Evolutionary conservation across 2,329 filamentous ascomycete genomes (phyloP).

Genomic region (Thyridium curvatum): DNA sequence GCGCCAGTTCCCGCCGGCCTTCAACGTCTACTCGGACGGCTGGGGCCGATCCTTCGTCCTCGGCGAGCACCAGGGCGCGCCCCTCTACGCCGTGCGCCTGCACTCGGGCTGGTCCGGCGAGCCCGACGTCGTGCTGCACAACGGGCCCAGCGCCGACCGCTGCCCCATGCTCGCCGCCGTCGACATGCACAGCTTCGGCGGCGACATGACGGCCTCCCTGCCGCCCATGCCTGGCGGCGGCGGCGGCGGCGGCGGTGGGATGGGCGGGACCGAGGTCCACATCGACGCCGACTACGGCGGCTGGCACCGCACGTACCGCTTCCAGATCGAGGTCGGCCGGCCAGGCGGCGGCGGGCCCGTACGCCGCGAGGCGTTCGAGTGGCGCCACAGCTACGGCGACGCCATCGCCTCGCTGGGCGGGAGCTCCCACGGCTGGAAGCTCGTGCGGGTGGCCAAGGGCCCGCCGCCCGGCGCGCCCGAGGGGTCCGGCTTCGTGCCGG

Average conservation of each 20-base stretch:
- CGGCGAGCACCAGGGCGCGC: slow-evolving; percentile 21
- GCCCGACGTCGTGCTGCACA: slow-evolving; percentile 25
- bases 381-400: slow-evolving; percentile 29
- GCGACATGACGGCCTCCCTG: slow-evolving; percentile 18
- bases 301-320: slow-evolving; percentile 17
- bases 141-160: slow-evolving; percentile 17
- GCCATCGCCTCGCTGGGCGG: slow-evolving; percentile 25
- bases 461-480: slow-evolving; percentile 8
- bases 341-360: slow-evolving; percentile 4
- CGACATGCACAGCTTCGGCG: slow-evolving; percentile 8
- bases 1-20: slow-evolving; percentile 22
- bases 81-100: slow-evolving; percentile 22
- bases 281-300: slow-evolving; percentile 7
- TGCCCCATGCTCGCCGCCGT: slow-evolving; percentile 21
- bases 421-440: slow-evolving; percentile 30
- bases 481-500: slow-evolving; percentile 8
- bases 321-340: slow-evolving; percentile 25
- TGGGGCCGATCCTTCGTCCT: slow-evolving; percentile 13
- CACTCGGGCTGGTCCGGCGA: slow-evolving; percentile 16
- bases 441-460: slow-evolving; percentile 25
- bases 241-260: slow-evolving; percentile 6
- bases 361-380: slow-evolving; percentile 32
- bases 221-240: slow-evolving; percentile 15
- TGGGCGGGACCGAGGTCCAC: too few species aligned
- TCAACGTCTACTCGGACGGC: slow-evolving; percentile 22